phyloP scores from a whole-genome alignment of 2,329 filamentous ascomycete species.

The Hymenoscyphus fructigenus region DNA sequence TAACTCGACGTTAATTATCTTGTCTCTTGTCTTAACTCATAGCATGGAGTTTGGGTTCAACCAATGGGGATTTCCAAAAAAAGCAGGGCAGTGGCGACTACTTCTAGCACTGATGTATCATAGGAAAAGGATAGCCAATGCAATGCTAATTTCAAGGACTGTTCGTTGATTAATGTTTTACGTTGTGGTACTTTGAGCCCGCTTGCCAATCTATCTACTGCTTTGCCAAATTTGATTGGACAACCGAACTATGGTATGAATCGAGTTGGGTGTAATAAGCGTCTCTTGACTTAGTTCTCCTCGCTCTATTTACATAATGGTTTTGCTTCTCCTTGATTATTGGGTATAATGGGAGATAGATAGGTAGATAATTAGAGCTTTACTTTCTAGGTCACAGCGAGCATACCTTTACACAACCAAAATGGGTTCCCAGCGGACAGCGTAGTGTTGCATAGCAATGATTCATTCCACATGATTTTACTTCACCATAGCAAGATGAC shows the following conservation, averaged over 20 bases:
- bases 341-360: not conserved
- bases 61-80: conserved; percentile 2
- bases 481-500: not conserved
- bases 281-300: not conserved
- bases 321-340: not conserved
- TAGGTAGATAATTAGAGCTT: not conserved
- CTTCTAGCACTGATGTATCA: conserved; percentile 11
- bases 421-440: too few relatives aligned
- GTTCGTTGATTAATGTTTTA: not conserved
- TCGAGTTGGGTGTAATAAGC: not conserved
- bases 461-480: not conserved
- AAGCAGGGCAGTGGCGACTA: conserved; percentile 1
- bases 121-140: conserved; percentile 11
- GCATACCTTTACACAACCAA: too few relatives aligned
- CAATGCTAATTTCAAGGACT: not conserved
- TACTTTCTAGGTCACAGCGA: not conserved
- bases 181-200: not conserved
- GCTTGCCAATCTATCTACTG: not conserved
- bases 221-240: not conserved
- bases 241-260: not conserved
- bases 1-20: conserved; percentile 4
- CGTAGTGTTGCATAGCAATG: not conserved
- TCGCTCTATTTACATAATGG: not conserved
- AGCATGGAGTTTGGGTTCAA: conserved; percentile 21
- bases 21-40: conserved; percentile 4